A percentile compares a stretch with the other conserved stretches of the same genome.
These are phyloP conservation scores for Ciborinia camelliae DNA, from an alignment of 2,329 filamentous ascomycete genomes.

Conservation along the genomic window DNA sequence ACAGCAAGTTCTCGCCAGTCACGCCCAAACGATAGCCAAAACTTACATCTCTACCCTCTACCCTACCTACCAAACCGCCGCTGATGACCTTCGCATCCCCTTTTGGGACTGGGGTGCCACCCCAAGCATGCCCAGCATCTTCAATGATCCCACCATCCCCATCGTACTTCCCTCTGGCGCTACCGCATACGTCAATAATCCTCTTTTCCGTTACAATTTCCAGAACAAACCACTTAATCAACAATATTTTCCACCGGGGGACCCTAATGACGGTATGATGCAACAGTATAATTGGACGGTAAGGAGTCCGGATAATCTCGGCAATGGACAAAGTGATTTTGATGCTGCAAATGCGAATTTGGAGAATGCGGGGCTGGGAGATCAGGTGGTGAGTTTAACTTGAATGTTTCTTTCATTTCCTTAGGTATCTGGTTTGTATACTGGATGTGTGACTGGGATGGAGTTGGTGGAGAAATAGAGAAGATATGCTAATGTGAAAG, in stretches of 20 bases:
- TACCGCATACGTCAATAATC: conserved; percentile 44
- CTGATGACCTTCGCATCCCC: conserved; percentile 43
- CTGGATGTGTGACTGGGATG: not conserved
- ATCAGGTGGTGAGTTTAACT: conserved; percentile 22
- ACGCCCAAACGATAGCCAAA: conserved; percentile 47
- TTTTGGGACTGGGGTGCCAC: conserved; percentile 49
- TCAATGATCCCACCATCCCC: conserved; percentile 34
- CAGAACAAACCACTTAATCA: conserved; percentile 38
- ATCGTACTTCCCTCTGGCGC: conserved; percentile 33
- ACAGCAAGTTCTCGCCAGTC: conserved; percentile 51
- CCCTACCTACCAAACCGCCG: conserved; percentile 43
- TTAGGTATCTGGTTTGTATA: not conserved
- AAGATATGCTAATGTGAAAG: not conserved
- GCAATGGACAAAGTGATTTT: conserved; percentile 23
- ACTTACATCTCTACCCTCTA: conserved; percentile 40
- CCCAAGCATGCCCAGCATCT: conserved; percentile 43
- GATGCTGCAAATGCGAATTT: conserved; percentile 25
- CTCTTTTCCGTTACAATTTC: conserved; percentile 51
- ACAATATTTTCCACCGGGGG: conserved; percentile 40
- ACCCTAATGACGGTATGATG: conserved; percentile 36
- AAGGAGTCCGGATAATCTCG: conserved; percentile 23
- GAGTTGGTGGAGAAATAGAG: not conserved
- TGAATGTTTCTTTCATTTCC: not conserved
- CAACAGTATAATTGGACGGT: conserved; percentile 39
- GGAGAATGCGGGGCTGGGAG: conserved; percentile 25